Evolutionary conservation across 129 eudicot species (phyloP).

Genomic region (Escallonia herrerae): DNA sequence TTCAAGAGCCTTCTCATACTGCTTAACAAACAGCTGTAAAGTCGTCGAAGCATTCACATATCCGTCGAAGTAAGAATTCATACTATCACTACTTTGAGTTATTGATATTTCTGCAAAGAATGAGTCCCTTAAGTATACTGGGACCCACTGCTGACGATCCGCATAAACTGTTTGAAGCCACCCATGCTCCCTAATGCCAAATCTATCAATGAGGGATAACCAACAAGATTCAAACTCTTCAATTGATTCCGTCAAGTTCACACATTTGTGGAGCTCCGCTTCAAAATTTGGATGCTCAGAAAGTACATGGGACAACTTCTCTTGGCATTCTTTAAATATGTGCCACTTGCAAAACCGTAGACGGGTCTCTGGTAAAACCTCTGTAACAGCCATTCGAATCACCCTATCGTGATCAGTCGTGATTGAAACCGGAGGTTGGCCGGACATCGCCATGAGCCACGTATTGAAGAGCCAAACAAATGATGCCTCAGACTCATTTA

Average conservation of each 20-base stretch:
- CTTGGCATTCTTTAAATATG: slow-evolving; percentile 28
- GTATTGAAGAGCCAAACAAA: slow-evolving; percentile 31
- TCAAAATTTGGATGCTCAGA: slow-evolving; percentile 21
- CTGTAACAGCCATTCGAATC: slow-evolving; percentile 20
- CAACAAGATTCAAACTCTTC: slow-evolving; percentile 36
- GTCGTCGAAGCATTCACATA: slow-evolving; percentile 35
- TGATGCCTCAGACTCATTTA: slow-evolving; percentile 26
- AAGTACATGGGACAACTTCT: slow-evolving; percentile 23
- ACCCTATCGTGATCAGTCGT: slow-evolving; percentile 33
- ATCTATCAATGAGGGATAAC: slow-evolving; percentile 27
- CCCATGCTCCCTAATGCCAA: slow-evolving; percentile 13
- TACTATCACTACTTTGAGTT: slow-evolving; percentile 29
- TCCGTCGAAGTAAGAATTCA: slow-evolving; percentile 40
- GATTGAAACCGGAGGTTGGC: slow-evolving; percentile 23
- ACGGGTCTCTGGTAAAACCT: slow-evolving; percentile 28
- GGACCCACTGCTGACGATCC: slow-evolving; percentile 36
- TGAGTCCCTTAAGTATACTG: slow-evolving; percentile 30
- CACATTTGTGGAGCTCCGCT: slow-evolving; percentile 39
- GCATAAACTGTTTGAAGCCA: slow-evolving; percentile 29
- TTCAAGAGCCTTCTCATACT: slow-evolving; percentile 31
- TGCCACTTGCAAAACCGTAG: slow-evolving; percentile 37
- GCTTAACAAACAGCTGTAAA: slow-evolving; percentile 18
- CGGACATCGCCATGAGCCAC: slow-evolving; percentile 25
- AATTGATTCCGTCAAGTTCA: slow-evolving; percentile 22
- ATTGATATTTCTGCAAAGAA: slow-evolving; percentile 32